A percentile compares a stretch with the other conserved stretches of the same genome.
phyloP scores from a whole-genome alignment of 306 rosid species.

The Sindora glabra region DNA sequence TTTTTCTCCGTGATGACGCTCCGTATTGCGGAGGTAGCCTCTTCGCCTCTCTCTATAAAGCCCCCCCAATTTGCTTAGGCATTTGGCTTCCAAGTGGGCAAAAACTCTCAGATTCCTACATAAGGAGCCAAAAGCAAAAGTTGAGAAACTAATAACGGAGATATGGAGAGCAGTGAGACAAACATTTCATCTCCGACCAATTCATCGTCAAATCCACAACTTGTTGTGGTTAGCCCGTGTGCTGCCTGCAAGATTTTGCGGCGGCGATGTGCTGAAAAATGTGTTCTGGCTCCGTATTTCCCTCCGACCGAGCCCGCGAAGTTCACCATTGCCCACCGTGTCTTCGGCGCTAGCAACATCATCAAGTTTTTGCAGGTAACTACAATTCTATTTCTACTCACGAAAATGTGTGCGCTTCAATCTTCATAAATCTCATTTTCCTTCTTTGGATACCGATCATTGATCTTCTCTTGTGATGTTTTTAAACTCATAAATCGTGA shows the following conservation, averaged over 20 bases:
- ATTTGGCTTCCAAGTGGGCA: slow-evolving; percentile 17
- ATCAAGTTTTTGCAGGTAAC: slow-evolving; percentile 87
- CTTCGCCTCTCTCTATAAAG: slow-evolving; percentile 21
- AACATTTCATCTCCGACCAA: slow-evolving; percentile 32
- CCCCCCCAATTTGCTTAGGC: neutral
- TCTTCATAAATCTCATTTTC: no score
- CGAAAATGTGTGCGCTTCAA: no score
- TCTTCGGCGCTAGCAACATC: slow-evolving; percentile 93
- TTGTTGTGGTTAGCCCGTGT: slow-evolving; percentile 62
- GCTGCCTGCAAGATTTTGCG: slow-evolving; percentile 88
- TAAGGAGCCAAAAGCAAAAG: no score
- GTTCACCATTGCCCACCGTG: slow-evolving; percentile 85
- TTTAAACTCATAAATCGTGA: no score
- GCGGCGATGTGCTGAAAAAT: slow-evolving; percentile 76
- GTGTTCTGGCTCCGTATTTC: slow-evolving; percentile 87
- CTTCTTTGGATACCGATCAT: no score
- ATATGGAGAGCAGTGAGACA: slow-evolving; percentile 41
- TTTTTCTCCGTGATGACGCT: slow-evolving; percentile 12
- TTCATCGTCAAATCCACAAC: slow-evolving; percentile 19
- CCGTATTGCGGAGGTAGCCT: no score
- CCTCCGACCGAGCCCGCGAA: slow-evolving; percentile 90
- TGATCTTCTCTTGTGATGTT: no score
- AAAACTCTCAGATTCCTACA: neutral
- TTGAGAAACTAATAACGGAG: slow-evolving; percentile 14
- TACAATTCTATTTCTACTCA: no score